Evolutionary conservation across 2,329 filamentous ascomycete genomes (phyloP).

Genomic region (Didymella keratinophila): DNA sequence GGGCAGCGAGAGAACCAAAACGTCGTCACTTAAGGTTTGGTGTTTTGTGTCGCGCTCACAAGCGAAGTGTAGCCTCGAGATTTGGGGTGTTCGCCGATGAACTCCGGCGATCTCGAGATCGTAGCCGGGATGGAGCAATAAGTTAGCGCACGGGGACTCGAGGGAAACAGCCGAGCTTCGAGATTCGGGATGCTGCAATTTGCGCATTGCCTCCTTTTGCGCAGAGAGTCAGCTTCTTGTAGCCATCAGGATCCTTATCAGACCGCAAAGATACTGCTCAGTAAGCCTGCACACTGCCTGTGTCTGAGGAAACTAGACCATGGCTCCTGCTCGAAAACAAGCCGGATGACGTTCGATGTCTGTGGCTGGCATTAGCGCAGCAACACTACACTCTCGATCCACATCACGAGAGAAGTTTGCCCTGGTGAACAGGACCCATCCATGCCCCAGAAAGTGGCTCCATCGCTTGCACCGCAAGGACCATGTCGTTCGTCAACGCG

Average conservation of each 20-base stretch:
- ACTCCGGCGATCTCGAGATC: conserved; percentile 14
- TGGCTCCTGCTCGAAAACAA: conserved; percentile 13
- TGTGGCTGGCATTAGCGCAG: conserved; percentile 20
- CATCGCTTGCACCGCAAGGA: conserved; percentile 16
- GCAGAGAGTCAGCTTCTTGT: too few species aligned
- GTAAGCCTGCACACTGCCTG: not conserved
- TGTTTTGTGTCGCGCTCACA: not conserved
- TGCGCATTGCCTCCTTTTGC: not conserved
- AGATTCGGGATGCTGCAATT: not conserved
- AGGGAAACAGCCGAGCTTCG: conserved; percentile 5
- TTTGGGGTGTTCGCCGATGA: not conserved
- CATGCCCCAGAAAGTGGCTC: conserved; percentile 15
- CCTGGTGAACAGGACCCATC: conserved; percentile 13
- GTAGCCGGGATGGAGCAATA: conserved; percentile 3
- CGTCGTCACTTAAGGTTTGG: not conserved
- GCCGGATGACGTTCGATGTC: conserved; percentile 4
- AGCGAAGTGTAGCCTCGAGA: conserved; percentile 2
- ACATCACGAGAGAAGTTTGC: conserved; percentile 22
- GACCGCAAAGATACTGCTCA: not conserved
- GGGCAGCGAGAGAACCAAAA: not conserved
- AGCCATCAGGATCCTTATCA: not conserved
- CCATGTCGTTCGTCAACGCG: conserved; percentile 14
- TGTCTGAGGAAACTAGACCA: not conserved
- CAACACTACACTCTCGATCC: conserved; percentile 21
- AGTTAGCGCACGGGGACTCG: conserved; percentile 9